Base-by-base conservation (phyloP, 2,329 filamentous ascomycete genomes). In the Myriosclerotinia curreyana region DNA sequence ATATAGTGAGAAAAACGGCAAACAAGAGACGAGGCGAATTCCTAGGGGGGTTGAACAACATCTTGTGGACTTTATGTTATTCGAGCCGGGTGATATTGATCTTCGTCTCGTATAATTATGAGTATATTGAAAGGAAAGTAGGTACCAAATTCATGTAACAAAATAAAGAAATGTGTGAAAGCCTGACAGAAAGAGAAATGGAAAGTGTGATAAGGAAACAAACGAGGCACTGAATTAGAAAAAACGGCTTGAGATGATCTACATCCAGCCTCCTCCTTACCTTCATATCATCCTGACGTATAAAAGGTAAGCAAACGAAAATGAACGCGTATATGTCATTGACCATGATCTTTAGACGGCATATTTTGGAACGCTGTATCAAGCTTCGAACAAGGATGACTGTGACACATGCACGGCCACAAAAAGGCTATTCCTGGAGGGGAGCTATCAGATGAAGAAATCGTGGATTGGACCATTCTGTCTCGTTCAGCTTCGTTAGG, bases 41-140 rank as follows among this genome's bases (percentile, higher is more conserved):
- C 25, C 60, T 42, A 14, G 49, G 38, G 25, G 50, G 28, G 17
- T 54, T 62, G 22, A 44, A 54, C n/a, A 62, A 36, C 60, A 62
- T 62, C 20, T 52, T 62, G 4, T 12, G 0, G 11, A 20, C 1
- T 44, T 46, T 56, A 20, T 56, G 25, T n/a, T 34, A 44, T 20
- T 28, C 20, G 11, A 56, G 25, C 11, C 25, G 1, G 6, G 25
- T 28, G 22, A 31, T 56, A n/a, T 8, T 44, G 25, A 15, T n/a
- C 2, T 44, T 28, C 11, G 9, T 5, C 20, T n/a, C 20, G 11
- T 31, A 31, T 11, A n/a, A 56, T 56, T 56, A 44, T 34, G 17
- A 44, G 20, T n/a, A 44, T 34, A 34, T 56, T 5, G 54, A 11
- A 34, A 34, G 12, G 17, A 56, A 46, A 44, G 25, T n/a, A 34